Conservation (phyloP, 2,329 filamentous ascomycete genomes). For the Fusarium sp. region DNA sequence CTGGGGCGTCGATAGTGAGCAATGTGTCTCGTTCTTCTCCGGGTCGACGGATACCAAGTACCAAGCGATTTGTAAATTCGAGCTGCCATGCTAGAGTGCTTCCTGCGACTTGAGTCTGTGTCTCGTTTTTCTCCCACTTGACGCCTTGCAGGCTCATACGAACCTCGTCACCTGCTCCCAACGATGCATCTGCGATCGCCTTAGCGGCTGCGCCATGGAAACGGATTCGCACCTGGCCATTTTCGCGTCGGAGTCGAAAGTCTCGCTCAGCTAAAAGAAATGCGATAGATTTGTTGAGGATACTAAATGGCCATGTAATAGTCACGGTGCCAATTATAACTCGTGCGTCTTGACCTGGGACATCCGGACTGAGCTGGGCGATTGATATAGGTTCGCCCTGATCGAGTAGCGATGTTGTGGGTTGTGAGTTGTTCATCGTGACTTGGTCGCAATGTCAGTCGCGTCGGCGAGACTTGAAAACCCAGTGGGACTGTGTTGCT, state of each 20-base stretch:
- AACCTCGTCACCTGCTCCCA: slow-evolving; percentile 84
- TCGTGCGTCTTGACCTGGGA: slow-evolving; percentile 55
- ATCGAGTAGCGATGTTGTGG: slow-evolving; percentile 40
- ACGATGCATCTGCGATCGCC: slow-evolving; percentile 71
- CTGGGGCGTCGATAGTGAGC: slow-evolving; percentile 63
- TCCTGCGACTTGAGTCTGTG: slow-evolving; percentile 60
- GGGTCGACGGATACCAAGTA: slow-evolving; percentile 56
- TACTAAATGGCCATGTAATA: slow-evolving; percentile 92
- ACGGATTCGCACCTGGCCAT: slow-evolving; percentile 83
- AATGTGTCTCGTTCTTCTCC: slow-evolving; percentile 60
- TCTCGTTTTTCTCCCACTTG: slow-evolving; percentile 69
- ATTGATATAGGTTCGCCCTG: slow-evolving; percentile 61
- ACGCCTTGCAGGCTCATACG: slow-evolving; percentile 76
- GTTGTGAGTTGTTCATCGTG: slow-evolving; percentile 45
- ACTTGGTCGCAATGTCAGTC: slow-evolving; percentile 24
- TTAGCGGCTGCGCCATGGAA: slow-evolving; percentile 79
- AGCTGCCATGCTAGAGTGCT: slow-evolving; percentile 69
- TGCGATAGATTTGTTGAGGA: slow-evolving; percentile 77
- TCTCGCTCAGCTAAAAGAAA: slow-evolving; percentile 88
- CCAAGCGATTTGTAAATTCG: slow-evolving; percentile 63
- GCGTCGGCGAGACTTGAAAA: slow-evolving; percentile 31
- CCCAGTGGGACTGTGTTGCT: slow-evolving; percentile 2
- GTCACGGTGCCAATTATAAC: slow-evolving; percentile 79
- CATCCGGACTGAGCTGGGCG: slow-evolving; percentile 63
- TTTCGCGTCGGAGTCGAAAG: slow-evolving; percentile 79